Evolutionary conservation across 257 asterid genomes (phyloP).

Genomic region (Solanum virginianum): DNA sequence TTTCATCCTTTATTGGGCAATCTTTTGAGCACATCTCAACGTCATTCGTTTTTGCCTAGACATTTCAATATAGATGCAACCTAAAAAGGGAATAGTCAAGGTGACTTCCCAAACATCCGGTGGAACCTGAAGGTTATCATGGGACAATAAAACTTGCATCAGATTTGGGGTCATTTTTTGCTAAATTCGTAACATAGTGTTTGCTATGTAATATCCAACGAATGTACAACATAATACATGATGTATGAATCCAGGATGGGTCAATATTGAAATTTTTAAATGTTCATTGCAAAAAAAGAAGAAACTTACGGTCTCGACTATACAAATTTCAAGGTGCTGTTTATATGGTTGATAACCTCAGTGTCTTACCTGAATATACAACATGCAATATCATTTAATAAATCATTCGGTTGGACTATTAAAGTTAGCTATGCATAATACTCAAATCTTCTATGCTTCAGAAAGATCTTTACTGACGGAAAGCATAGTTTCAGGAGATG

Average conservation of each 20-base stretch:
- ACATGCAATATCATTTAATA: not conserved
- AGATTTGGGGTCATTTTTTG: not conserved
- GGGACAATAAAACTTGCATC: not conserved
- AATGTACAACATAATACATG: not conserved
- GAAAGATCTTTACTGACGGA: conserved; percentile 47
- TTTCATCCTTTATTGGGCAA: not conserved
- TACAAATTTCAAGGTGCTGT: not conserved
- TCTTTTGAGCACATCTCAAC: not conserved
- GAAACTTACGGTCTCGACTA: not conserved
- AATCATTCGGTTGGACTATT: not conserved
- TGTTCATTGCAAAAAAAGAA: not conserved
- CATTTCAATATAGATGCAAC: not conserved
- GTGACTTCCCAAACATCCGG: not conserved
- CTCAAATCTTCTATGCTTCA: conserved; percentile 36
- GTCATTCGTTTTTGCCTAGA: not conserved
- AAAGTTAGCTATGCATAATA: not conserved
- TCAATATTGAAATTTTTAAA: not conserved
- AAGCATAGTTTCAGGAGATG: conserved; percentile 15
- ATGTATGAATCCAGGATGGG: not conserved
- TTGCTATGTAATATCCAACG: not conserved
- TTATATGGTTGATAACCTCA: not conserved
- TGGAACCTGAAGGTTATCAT: not conserved
- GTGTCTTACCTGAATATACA: not conserved
- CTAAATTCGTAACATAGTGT: not conserved
- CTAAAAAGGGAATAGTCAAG: not conserved